Base-by-base conservation (phyloP, 139 green algal species). In the Closterium sp. region DNA sequence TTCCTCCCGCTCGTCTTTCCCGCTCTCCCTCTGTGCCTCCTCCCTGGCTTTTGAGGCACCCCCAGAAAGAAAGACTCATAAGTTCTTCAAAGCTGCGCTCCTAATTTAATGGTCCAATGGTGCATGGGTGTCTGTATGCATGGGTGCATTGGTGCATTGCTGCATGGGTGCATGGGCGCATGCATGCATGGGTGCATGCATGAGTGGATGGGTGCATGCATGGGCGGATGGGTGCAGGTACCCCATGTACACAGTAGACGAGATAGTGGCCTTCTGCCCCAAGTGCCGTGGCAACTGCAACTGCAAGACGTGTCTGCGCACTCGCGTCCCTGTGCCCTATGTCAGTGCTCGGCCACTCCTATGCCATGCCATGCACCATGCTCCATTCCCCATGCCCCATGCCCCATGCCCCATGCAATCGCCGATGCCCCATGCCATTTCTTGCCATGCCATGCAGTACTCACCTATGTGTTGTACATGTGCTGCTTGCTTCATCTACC, bases 281-380 rank as follows among this genome's bases (percentile, higher is more conserved):
- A 84, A 89, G 34, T 94, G 91, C 89, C 83, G 55, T 33, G 84
- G 84, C n/a, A 93, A 93, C 88, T 94, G 91, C 88, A 94, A 94
- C 66, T 94, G 91, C 88, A 92, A 91, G 66, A 76, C 81, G 10
- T 94, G 91, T 33, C 90, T 93, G 32, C 89, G 89, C 89, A 92
- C 34, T 35, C 32, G 28, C 33, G 25, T 88, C 30, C 34, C 34
- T 69, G 36, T 7, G 28, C 36, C 36, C 35, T 91, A 91, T 35
- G 88, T 91, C 33, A 91, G 88, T 87, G 34, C n/a, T n/a, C n/a
- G n/a, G 30, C 6, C 32, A 76, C 23, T 64, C 30, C n/a, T n/a
- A n/a, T n/a, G n/a, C 55, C 55, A 3, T 76, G 55, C 16, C 55
- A 76, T 76, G 12, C 55, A 16, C 55, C 55, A 66, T 66, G 43